Percentiles rank a stretch among this genome's conserved stretches.
Conservation (phyloP, 169 alveolate species). For the Cryptosporidium canis region DNA sequence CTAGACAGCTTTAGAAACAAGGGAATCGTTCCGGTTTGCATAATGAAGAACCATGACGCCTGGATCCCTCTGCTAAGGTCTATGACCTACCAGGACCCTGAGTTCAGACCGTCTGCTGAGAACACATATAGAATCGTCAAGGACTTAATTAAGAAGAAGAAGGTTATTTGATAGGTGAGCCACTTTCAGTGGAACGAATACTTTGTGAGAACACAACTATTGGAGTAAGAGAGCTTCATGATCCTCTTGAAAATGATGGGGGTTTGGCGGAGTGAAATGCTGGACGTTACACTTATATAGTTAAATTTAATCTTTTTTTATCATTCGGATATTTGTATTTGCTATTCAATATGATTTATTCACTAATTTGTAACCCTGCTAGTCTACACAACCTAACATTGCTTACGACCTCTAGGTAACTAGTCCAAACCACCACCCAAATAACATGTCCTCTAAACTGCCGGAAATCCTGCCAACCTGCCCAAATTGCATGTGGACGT, state of each 20-base stretch:
- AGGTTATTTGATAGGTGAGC: neutral
- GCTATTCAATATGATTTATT: neutral
- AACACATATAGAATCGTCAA: slow-evolving; percentile 52
- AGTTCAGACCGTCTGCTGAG: slow-evolving; percentile 86
- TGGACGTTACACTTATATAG: neutral
- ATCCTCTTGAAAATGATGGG: neutral
- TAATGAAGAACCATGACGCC: slow-evolving; percentile 78
- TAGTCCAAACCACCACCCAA: neutral
- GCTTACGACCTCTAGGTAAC: neutral
- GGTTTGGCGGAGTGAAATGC: neutral
- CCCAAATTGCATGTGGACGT: neutral
- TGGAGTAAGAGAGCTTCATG: neutral
- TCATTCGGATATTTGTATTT: neutral
- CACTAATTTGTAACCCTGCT: neutral
- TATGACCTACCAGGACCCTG: slow-evolving; percentile 87
- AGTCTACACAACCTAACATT: too few relatives aligned
- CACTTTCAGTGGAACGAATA: neutral
- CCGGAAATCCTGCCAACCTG: neutral
- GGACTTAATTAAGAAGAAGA: slow-evolving; percentile 46
- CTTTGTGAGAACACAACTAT: neutral
- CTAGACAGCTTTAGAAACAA: slow-evolving; percentile 83
- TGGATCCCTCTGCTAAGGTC: slow-evolving; percentile 85
- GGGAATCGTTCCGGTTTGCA: slow-evolving; percentile 84
- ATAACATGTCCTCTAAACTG: neutral
- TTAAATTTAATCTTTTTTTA: neutral